phyloP scores from a whole-genome alignment of 75 land plant genomes.

The Cunninghamia lanceolata region DNA sequence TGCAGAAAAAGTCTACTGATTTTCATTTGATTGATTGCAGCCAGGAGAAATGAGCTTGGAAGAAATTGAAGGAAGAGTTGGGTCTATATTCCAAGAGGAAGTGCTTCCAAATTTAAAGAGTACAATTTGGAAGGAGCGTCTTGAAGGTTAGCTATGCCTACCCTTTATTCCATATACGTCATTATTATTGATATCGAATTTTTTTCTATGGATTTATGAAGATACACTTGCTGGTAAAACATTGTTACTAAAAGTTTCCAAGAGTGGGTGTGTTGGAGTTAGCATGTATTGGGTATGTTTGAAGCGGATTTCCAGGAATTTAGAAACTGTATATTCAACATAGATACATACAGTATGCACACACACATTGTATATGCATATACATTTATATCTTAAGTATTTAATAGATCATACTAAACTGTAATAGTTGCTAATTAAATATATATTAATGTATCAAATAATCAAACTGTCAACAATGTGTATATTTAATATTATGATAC shows the following conservation, averaged over 20 bases:
- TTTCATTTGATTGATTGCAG: constrained; percentile 12
- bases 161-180: neutral
- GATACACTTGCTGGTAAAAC: neutral
- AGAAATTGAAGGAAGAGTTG: constrained; percentile 35
- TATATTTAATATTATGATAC: neutral
- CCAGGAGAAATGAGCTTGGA: constrained; percentile 46
- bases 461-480: neutral
- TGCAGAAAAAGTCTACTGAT: neutral
- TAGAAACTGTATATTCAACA: neutral
- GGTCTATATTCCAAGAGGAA: constrained; percentile 29
- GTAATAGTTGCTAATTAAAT: neutral
- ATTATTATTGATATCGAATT: neutral
- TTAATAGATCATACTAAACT: neutral
- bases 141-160: constrained; percentile 31
- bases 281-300: neutral
- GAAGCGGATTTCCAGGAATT: neutral
- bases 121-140: constrained; percentile 51
- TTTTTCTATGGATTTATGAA: neutral
- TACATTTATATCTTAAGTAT: neutral
- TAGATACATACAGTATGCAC: neutral
- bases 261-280: neutral
- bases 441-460: neutral
- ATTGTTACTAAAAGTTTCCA: neutral
- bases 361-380: neutral
- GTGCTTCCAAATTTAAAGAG: constrained; percentile 40